Evolutionary conservation across 768 basidiomycete species (phyloP).

Genomic region (Termitomyces sp.): DNA sequence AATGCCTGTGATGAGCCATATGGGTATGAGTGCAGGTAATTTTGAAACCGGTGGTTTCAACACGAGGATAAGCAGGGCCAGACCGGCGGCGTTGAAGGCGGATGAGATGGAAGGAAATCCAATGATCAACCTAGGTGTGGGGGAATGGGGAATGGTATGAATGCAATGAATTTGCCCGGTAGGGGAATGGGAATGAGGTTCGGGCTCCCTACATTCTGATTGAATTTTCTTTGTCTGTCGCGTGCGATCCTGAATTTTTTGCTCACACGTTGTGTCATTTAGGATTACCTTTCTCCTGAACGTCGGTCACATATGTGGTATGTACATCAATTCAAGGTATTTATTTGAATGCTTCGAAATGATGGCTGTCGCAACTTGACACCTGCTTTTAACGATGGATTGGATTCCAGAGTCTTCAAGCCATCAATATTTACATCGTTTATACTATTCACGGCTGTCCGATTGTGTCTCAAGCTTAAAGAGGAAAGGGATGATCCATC

Average conservation of each 20-base stretch:
- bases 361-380: too few relatives aligned
- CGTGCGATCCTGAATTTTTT: not conserved
- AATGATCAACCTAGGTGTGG: constrained; percentile 37
- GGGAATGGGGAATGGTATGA: constrained; percentile 36
- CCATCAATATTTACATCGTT: too few relatives aligned
- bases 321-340: too few relatives aligned
- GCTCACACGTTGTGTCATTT: not conserved
- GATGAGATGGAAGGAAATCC: constrained; percentile 27
- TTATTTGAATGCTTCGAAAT: too few relatives aligned
- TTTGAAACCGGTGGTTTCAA: constrained; percentile 26
- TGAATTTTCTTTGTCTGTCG: not conserved
- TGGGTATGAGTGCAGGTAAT: constrained; percentile 22
- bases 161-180: constrained; percentile 27
- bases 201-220: constrained; percentile 16
- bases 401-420: not conserved
- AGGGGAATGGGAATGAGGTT: constrained; percentile 38
- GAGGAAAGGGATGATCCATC: too few relatives aligned
- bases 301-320: too few relatives aligned
- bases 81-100: constrained; percentile 27
- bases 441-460: too few relatives aligned
- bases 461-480: too few relatives aligned
- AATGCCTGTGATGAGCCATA: constrained; percentile 23
- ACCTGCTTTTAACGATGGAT: not conserved
- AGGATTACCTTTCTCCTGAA: not conserved
- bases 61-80: constrained; percentile 29